Conservation (phyloP, 768 basidiomycete genomes). For the Mycena sanguinolenta region DNA sequence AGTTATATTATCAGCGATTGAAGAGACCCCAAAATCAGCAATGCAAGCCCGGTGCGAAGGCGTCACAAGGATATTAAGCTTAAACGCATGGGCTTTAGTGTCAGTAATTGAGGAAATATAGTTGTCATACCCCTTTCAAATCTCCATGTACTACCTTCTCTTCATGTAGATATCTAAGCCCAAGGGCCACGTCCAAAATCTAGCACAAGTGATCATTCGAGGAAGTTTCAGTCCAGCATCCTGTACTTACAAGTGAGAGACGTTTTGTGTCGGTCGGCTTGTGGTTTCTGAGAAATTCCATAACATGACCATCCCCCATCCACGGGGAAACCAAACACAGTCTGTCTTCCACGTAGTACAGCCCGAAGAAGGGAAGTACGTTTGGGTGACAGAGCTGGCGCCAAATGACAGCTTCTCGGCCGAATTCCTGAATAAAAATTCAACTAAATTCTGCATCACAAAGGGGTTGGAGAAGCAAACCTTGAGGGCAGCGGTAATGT, state of each 20-base stretch:
- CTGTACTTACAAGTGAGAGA: background rate
- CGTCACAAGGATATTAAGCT: too few relatives aligned
- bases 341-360: background rate
- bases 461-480: background rate
- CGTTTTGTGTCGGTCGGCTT: background rate
- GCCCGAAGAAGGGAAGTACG: background rate
- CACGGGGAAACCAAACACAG: background rate
- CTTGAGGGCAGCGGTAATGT: constrained; percentile 14
- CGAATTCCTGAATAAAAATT: background rate
- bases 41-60: too few relatives aligned
- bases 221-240: background rate
- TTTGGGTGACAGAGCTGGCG: background rate
- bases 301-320: too few relatives aligned
- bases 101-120: too few relatives aligned
- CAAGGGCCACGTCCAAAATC: background rate
- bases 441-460: too few relatives aligned
- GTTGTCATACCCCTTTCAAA: too few relatives aligned
- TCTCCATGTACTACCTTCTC: too few relatives aligned
- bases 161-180: background rate
- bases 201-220: background rate
- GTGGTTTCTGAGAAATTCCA: background rate
- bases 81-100: too few relatives aligned
- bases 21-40: too few relatives aligned
- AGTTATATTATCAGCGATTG: background rate
- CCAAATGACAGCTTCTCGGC: background rate